These are phyloP conservation scores for Crataegus laevigata DNA, from an alignment of 306 rosid genomes.

Conservation along the genomic window DNA sequence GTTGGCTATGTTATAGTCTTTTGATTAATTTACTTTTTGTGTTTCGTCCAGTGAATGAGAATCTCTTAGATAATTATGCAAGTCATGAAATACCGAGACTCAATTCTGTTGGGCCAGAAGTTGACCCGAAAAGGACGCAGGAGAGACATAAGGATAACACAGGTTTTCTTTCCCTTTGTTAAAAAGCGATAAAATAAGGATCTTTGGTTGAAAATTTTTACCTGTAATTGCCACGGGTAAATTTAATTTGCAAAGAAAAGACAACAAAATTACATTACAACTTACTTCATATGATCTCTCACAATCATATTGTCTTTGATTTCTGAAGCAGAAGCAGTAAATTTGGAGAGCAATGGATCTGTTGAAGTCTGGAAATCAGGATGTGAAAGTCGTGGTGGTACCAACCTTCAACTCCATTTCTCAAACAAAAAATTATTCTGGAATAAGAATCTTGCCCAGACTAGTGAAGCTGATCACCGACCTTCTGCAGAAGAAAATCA, in stretches of 20 bases:
- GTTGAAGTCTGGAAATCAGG: slow-evolving; percentile 24
- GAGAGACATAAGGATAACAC: slow-evolving; percentile 26
- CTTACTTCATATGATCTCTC: not conserved
- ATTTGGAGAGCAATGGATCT: slow-evolving; percentile 20
- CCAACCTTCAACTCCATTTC: slow-evolving; percentile 30
- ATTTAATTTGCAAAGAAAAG: slow-evolving; percentile 6
- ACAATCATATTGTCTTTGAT: slow-evolving; percentile 14
- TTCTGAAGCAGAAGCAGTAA: slow-evolving; percentile 26
- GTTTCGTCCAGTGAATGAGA: slow-evolving; percentile 41
- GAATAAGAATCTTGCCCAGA: slow-evolving; percentile 34
- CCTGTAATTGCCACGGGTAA: slow-evolving; percentile 20
- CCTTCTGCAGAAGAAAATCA: slow-evolving; percentile 24
- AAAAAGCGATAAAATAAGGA: not conserved
- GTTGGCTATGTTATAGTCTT: not conserved
- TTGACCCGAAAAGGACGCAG: slow-evolving; percentile 23
- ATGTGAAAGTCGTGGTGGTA: slow-evolving; percentile 36
- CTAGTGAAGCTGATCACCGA: slow-evolving; percentile 34
- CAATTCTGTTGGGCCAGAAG: slow-evolving; percentile 17
- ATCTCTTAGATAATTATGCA: slow-evolving; percentile 31
- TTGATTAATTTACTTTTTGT: not conserved
- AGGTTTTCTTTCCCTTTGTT: slow-evolving; percentile 24
- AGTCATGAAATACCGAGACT: slow-evolving; percentile 19
- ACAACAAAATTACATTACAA: not conserved
- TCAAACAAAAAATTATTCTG: slow-evolving; percentile 29
- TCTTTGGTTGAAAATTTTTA: not conserved